These are phyloP conservation scores for Phytomonas francai DNA, from an alignment of 208 protist species.

Conservation along the genomic window DNA sequence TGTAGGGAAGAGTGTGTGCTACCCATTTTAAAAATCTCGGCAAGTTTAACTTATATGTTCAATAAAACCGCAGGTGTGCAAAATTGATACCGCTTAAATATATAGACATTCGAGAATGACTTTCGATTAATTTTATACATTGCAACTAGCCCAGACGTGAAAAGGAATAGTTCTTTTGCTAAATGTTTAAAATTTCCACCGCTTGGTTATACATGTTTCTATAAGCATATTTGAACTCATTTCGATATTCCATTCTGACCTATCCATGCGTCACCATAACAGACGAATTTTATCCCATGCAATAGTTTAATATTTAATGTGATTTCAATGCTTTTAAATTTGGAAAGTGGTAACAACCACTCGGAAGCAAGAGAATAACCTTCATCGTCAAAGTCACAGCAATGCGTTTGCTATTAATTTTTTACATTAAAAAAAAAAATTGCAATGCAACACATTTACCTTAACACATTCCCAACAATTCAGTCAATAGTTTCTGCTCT, in stretches of 20 bases:
- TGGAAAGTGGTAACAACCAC: background rate
- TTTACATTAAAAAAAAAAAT: background rate
- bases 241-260: background rate
- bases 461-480: background rate
- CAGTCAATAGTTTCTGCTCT: background rate
- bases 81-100: background rate
- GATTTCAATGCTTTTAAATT: background rate
- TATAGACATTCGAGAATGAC: background rate
- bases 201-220: background rate
- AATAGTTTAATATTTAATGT: background rate
- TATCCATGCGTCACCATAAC: slow-evolving; percentile 4
- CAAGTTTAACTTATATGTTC: background rate
- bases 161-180: background rate
- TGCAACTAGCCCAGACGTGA: background rate
- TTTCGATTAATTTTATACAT: background rate
- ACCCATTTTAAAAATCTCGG: background rate
- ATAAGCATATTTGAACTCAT: background rate
- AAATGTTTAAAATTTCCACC: background rate
- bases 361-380: background rate
- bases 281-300: background rate
- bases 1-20: background rate
- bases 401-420: background rate
- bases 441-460: background rate
- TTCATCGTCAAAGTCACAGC: background rate
- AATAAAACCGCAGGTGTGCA: background rate